Evolutionary conservation across 164 flowering plant species (phyloP).

Genomic region (Aristolochia contorta): DNA sequence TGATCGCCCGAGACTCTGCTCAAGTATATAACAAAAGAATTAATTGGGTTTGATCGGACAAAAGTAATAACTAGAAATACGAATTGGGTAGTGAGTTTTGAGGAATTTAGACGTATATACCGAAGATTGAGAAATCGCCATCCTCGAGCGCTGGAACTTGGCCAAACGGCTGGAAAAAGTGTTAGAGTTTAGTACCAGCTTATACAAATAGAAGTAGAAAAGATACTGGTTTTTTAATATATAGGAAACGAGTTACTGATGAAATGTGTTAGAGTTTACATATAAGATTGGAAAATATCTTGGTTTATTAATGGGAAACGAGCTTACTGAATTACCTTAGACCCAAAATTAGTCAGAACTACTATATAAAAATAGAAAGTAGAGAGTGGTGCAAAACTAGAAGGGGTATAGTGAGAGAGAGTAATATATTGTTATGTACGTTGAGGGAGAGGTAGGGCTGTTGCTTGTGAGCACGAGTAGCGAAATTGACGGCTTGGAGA

Average conservation of each 20-base stretch:
- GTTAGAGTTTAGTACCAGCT: no score
- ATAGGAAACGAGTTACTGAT: no score
- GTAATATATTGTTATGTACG: slow-evolving; percentile 1
- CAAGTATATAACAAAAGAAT: neutral
- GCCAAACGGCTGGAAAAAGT: slow-evolving; percentile 14
- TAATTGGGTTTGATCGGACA: no score
- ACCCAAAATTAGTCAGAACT: neutral
- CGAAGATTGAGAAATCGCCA: slow-evolving; percentile 53
- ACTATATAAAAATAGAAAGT: neutral
- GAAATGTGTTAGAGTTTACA: neutral
- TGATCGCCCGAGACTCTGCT: slow-evolving; percentile 12
- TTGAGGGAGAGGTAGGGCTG: slow-evolving; percentile 8
- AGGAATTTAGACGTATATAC: slow-evolving; percentile 14
- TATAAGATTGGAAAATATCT: no score
- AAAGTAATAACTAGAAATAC: no score
- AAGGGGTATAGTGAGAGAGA: neutral
- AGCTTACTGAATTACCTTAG: no score
- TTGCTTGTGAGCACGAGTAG: slow-evolving; percentile 6
- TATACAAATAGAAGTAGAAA: neutral
- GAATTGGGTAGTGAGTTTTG: no score
- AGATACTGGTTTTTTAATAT: no score
- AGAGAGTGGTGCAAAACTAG: neutral
- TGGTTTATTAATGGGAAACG: no score
- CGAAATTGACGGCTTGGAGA: slow-evolving; percentile 5
- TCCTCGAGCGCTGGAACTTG: slow-evolving; percentile 26